phyloP scores from a whole-genome alignment of 164 flowering plant genomes.

The Warburgia ugandensis region DNA sequence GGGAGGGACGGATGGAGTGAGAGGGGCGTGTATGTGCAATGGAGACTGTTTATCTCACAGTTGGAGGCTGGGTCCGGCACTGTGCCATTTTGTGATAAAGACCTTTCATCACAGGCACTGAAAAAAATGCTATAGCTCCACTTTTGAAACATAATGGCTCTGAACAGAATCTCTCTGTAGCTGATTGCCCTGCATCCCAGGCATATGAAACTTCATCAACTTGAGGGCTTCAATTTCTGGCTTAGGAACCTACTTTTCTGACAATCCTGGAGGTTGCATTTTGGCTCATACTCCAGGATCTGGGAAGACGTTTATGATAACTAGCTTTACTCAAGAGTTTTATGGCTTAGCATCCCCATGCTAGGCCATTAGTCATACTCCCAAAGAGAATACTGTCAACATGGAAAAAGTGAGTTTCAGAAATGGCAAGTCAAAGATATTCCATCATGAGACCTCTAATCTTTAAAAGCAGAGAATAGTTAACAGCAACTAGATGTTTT shows the following conservation, averaged over 20 bases:
- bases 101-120: conserved; percentile 22
- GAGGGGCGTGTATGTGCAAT: no score
- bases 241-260: conserved; percentile 56
- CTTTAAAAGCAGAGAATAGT: conserved; percentile 58
- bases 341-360: conserved; percentile 63
- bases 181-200: conserved; percentile 70
- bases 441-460: conserved; percentile 67
- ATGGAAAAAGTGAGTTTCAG: conserved; percentile 78
- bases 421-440: conserved; percentile 79
- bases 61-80: no score
- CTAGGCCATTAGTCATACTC: conserved; percentile 72
- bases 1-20: no score
- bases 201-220: conserved; percentile 88
- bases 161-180: conserved; percentile 25
- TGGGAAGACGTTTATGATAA: conserved; percentile 91
- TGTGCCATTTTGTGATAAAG: no score
- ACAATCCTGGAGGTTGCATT: conserved; percentile 86
- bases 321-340: conserved; percentile 87
- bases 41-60: no score
- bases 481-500: conserved; percentile 60
- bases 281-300: conserved; percentile 98
- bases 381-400: conserved; percentile 72
- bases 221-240: conserved; percentile 84
- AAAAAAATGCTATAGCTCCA: conserved; percentile 8
- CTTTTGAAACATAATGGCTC: conserved; percentile 26